Evolutionary conservation across 148 eudicot species (phyloP), one percentile per base, ranked within the genome.

Genomic region (Mesembryanthemum crystallinum): DNA sequence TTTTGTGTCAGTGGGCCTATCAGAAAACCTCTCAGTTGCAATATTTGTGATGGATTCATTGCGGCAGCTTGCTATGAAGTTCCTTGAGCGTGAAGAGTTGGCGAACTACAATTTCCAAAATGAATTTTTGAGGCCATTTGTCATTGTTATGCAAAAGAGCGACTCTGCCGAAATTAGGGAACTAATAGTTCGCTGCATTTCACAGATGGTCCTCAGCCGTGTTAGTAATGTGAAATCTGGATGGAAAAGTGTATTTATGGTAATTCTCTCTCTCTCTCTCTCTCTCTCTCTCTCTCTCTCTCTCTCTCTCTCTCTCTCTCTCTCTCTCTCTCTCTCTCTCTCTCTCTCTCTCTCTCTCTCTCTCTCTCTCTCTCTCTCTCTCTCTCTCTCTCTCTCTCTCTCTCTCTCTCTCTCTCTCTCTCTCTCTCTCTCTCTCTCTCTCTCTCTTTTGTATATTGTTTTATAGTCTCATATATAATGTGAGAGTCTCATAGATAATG

Each of bases 31-130:
- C 24, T 92, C 99, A 10, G 99, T 96, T 72, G 99, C 99, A 73
- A 96, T 96, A 54, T 96, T 96, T 87, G 99, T 96, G 73, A 96
- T 96, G 99, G 99, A 96, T 82, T 96, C 99, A 25, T 76, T 96
- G 86, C 88, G 99, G 72, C 99, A 96, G 83, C 98, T 96, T 71
- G 89, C 99, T 66, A 91, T 96, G 99, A 96, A 96, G 82, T 96
- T 96, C 67, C 86, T 96, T 71, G 99, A 96, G 81, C 92, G 98
- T 71, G 99, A 96, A 80, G 99, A 96, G 87, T 83, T 96, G 87
- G 98, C 94, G 66, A 96, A 96, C 73, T 96, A 96, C 85, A 96
- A 92, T 84, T 96, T 96, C 74, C 99, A 96, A 77, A 96, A 96
- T 86, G 98, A 96, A 81, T 96, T 96, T 80, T 82, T 96, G 93